Evolutionary conservation across 2,329 filamentous ascomycete species (phyloP).

Genomic region (Xylariaceae sp.): DNA sequence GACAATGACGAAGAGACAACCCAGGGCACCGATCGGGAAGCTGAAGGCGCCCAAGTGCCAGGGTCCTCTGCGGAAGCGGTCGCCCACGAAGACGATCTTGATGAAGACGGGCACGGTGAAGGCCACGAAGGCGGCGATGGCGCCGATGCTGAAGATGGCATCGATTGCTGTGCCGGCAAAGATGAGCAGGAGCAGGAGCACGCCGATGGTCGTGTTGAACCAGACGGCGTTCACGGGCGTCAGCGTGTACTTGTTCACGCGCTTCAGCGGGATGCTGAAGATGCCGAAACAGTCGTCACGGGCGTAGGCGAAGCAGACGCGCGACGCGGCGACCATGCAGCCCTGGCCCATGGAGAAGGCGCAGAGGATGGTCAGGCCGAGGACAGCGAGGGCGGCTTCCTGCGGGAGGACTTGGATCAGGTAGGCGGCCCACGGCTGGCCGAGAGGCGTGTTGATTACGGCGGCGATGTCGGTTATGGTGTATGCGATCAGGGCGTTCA

Average conservation of each 20-base stretch:
- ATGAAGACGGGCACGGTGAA: constrained; percentile 56
- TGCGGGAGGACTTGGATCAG: constrained; percentile 59
- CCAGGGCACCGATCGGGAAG: constrained; percentile 50
- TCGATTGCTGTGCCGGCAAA: constrained; percentile 60
- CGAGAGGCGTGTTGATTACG: constrained; percentile 54
- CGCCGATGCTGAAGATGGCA: constrained; percentile 65
- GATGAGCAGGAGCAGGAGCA: constrained; percentile 56
- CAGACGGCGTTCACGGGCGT: constrained; percentile 69
- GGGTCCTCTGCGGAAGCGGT: constrained; percentile 60
- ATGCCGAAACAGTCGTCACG: constrained; percentile 64
- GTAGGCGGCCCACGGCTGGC: constrained; percentile 67
- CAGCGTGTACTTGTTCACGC: constrained; percentile 54
- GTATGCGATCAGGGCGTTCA: constrained; percentile 70
- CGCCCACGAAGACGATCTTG: constrained; percentile 54
- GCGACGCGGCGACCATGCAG: constrained; percentile 60
- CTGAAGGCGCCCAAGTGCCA: constrained; percentile 62
- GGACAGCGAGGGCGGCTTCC: constrained; percentile 56
- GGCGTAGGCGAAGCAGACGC: constrained; percentile 68
- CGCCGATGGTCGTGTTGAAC: constrained; percentile 57
- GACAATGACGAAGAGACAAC: constrained; percentile 55
- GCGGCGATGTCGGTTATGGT: constrained; percentile 59
- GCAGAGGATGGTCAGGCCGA: constrained; percentile 61
- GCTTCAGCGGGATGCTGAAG: constrained; percentile 51
- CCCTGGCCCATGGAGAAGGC: constrained; percentile 69
- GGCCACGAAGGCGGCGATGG: constrained; percentile 60